Conservation (phyloP, 257 asterid genomes). For the Phtheirospermum japonicum region DNA sequence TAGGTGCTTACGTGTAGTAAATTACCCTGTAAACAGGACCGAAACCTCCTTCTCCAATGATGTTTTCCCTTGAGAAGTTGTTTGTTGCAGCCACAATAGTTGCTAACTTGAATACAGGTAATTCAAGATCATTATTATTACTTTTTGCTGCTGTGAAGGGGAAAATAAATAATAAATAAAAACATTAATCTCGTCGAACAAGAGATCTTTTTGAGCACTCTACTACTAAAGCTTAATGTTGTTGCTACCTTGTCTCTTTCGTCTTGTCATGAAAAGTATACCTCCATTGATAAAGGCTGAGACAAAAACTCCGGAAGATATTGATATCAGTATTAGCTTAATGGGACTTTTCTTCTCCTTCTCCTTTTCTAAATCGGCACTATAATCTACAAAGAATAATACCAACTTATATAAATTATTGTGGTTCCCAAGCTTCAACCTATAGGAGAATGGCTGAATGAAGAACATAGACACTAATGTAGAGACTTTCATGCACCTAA, state of each 20-base stretch:
- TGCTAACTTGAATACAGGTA: slow-evolving; percentile 33
- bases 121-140: slow-evolving; percentile 26
- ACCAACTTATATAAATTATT: too few relatives aligned
- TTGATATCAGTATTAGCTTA: slow-evolving; percentile 23
- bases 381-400: slow-evolving; percentile 8
- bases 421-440: too few relatives aligned
- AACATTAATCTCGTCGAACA: too few relatives aligned
- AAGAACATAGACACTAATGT: too few relatives aligned
- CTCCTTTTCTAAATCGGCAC: not conserved
- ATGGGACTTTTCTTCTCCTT: not conserved
- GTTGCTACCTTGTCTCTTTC: not conserved
- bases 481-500: too few relatives aligned
- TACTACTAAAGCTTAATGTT: too few relatives aligned
- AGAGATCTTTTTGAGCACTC: too few relatives aligned
- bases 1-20: not conserved
- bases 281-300: slow-evolving; percentile 16
- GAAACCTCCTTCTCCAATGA: slow-evolving; percentile 31
- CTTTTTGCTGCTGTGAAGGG: not conserved
- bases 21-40: not conserved
- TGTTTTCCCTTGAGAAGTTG: slow-evolving; percentile 27
- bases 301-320: slow-evolving; percentile 20
- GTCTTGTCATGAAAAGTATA: slow-evolving; percentile 1
- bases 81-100: slow-evolving; percentile 27
- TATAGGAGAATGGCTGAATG: too few relatives aligned
- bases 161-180: too few relatives aligned